phyloP scores from a whole-genome alignment of 805 yeast genomes.

The Ogataea dorogensis region DNA sequence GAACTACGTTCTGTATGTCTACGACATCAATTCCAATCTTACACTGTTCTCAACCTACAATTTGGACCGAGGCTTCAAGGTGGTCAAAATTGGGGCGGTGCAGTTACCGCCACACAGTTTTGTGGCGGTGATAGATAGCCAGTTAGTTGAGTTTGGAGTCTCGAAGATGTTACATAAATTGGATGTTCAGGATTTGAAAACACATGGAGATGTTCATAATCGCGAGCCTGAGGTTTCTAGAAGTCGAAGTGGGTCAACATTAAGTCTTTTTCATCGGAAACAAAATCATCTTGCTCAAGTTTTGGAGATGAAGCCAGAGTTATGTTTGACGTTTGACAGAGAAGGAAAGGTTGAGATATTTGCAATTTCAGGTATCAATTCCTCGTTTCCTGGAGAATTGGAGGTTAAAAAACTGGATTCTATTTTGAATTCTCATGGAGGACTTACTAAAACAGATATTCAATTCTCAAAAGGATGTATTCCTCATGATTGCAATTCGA shows the following conservation, averaged over 20 bases:
- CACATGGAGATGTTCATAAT: background rate
- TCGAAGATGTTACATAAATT: constrained; percentile 20
- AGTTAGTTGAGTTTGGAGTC: constrained; percentile 32
- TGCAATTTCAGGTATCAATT: constrained; percentile 49
- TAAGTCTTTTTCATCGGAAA: constrained; percentile 11
- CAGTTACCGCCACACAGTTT: constrained; percentile 31
- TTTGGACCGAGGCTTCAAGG: constrained; percentile 52
- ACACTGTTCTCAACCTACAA: constrained; percentile 72
- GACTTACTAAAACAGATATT: constrained; percentile 19
- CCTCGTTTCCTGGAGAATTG: constrained; percentile 47
- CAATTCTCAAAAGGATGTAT: constrained; percentile 29
- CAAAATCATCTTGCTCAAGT: constrained; percentile 27
- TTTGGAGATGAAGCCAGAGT: constrained; percentile 31
- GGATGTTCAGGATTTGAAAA: constrained; percentile 14
- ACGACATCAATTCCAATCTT: constrained; percentile 56
- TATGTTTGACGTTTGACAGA: constrained; percentile 44
- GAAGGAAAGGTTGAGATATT: constrained; percentile 43
- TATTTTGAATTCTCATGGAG: constrained; percentile 15
- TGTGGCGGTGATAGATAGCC: constrained; percentile 39
- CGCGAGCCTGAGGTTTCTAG: constrained; percentile 10
- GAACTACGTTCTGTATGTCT: constrained; percentile 59
- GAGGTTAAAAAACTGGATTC: constrained; percentile 38
- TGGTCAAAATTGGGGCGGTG: constrained; percentile 55
- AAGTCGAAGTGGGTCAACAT: constrained; percentile 19
- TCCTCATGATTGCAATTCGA: constrained; percentile 28